Evolutionary conservation across 1,139 yeast species (phyloP).

Genomic region (Blastobotrys aristatus): DNA sequence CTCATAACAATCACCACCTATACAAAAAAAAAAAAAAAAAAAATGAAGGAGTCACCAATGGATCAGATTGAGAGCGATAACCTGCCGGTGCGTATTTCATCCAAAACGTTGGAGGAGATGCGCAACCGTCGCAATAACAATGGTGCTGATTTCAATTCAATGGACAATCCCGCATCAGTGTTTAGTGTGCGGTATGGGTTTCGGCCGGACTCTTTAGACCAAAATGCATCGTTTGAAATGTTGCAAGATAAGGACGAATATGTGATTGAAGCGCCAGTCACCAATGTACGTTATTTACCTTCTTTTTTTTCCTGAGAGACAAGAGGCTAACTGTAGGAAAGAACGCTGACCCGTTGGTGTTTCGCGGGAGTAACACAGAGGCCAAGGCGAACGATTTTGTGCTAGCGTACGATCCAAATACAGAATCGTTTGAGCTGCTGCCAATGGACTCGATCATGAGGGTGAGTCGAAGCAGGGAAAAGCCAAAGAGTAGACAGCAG

Average conservation of each 20-base stretch:
- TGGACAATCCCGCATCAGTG: constrained; percentile 5
- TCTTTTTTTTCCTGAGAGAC: neutral
- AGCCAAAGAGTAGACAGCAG: constrained; percentile 14
- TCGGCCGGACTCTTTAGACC: constrained; percentile 29
- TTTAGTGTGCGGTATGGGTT: constrained; percentile 24
- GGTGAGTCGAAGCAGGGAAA: constrained; percentile 28
- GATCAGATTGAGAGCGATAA: constrained; percentile 15
- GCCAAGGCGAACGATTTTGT: constrained; percentile 34
- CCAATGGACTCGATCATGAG: constrained; percentile 28
- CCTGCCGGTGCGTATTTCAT: constrained; percentile 13
- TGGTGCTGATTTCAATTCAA: neutral
- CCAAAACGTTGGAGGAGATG: constrained; percentile 7
- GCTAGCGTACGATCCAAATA: constrained; percentile 28
- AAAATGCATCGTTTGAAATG: constrained; percentile 18
- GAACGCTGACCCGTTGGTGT: constrained; percentile 19
- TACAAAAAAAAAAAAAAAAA: neutral
- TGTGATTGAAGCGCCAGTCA: constrained; percentile 20
- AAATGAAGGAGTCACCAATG: constrained; percentile 13
- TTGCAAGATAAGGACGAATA: constrained; percentile 24
- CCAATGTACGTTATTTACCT: neutral
- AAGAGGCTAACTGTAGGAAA: neutral
- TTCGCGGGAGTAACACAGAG: constrained; percentile 28
- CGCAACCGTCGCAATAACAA: neutral
- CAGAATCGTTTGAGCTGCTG: constrained; percentile 27
- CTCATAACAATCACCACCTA: neutral